phyloP scores from a whole-genome alignment of 495 filamentous ascomycete genomes.

The Xylaria nigripes region DNA sequence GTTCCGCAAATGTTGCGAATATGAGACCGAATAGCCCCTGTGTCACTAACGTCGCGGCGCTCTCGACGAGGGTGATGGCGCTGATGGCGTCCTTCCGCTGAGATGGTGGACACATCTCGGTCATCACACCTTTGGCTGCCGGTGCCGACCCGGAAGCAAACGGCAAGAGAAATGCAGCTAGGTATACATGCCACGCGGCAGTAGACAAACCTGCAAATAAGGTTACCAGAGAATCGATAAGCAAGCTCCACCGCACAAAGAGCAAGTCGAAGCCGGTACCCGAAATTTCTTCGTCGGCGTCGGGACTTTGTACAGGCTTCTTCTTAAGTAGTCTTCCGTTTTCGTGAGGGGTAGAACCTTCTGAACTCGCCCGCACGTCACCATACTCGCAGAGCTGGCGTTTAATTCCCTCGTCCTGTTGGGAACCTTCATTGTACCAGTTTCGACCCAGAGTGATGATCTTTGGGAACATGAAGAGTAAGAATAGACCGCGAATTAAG shows the following conservation, averaged over 20 bases:
- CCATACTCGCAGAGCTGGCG: constrained; percentile 3
- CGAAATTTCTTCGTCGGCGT: constrained; percentile 22
- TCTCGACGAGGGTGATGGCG: constrained; percentile 49
- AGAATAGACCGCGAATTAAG: constrained; percentile 44
- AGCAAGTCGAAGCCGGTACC: constrained; percentile 43
- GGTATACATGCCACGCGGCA: constrained; percentile 46
- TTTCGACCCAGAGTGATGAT: constrained; percentile 43
- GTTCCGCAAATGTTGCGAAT: constrained; percentile 42
- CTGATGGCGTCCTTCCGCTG: constrained; percentile 47
- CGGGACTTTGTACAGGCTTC: constrained; percentile 30
- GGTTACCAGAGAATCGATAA: constrained; percentile 46
- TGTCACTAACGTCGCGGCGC: constrained; percentile 42
- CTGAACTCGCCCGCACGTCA: constrained; percentile 25
- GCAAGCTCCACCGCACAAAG: constrained; percentile 45
- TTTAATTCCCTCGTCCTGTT: not conserved
- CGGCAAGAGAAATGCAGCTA: constrained; percentile 41
- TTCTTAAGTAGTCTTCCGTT: constrained; percentile 37
- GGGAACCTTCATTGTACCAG: constrained; percentile 27
- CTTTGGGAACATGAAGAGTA: constrained; percentile 46
- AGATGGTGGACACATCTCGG: constrained; percentile 42
- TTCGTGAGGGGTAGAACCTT: constrained; percentile 33
- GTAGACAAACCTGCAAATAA: constrained; percentile 42
- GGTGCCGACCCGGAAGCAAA: constrained; percentile 48
- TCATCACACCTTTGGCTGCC: constrained; percentile 50
- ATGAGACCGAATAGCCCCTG: constrained; percentile 48